phyloP scores from a whole-genome alignment of 768 basidiomycete genomes.

The Tephrocybe sp. region DNA sequence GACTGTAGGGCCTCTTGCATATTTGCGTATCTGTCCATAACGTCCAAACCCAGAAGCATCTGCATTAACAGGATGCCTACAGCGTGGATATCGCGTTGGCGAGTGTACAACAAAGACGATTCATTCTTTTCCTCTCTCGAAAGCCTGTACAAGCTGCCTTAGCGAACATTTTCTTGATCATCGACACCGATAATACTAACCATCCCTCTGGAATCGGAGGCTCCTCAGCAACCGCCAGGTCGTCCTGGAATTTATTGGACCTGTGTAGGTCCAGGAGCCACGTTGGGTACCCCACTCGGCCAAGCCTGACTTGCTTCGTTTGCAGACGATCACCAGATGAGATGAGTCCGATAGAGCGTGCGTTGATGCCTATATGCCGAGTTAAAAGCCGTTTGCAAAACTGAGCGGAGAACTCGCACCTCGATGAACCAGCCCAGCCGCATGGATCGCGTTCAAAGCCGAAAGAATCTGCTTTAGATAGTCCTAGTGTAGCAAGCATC shows the following conservation, averaged over 20 bases:
- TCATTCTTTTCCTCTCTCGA: constrained; percentile 79
- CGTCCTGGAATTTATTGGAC: constrained; percentile 72
- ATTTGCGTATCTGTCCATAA: constrained; percentile 52
- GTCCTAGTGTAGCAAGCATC: constrained; percentile 52
- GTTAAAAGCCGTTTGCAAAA: background rate
- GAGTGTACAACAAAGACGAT: constrained; percentile 70
- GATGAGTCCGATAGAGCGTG: constrained; percentile 60
- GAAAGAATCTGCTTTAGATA: constrained; percentile 73
- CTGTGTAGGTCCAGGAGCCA: constrained; percentile 76
- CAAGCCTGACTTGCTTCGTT: constrained; percentile 70
- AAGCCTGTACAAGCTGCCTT: constrained; percentile 43
- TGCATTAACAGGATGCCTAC: constrained; percentile 79
- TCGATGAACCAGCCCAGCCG: constrained; percentile 65
- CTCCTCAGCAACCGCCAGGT: constrained; percentile 30
- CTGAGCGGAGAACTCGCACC: constrained; percentile 30
- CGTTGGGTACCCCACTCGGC: constrained; percentile 68
- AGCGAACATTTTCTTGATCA: background rate
- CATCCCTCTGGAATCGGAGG: constrained; percentile 46
- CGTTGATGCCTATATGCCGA: constrained; percentile 45
- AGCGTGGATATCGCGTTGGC: constrained; percentile 77
- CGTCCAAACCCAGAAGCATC: constrained; percentile 80
- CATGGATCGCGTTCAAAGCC: constrained; percentile 66
- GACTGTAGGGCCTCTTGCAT: constrained; percentile 55
- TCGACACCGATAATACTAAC: constrained; percentile 14
- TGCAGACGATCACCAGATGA: constrained; percentile 44